Percentiles rank a stretch among this genome's conserved stretches.
These are phyloP conservation scores for Wickerhamomyces bovis DNA, from an alignment of 805 yeast genomes.

Conservation along the genomic window DNA sequence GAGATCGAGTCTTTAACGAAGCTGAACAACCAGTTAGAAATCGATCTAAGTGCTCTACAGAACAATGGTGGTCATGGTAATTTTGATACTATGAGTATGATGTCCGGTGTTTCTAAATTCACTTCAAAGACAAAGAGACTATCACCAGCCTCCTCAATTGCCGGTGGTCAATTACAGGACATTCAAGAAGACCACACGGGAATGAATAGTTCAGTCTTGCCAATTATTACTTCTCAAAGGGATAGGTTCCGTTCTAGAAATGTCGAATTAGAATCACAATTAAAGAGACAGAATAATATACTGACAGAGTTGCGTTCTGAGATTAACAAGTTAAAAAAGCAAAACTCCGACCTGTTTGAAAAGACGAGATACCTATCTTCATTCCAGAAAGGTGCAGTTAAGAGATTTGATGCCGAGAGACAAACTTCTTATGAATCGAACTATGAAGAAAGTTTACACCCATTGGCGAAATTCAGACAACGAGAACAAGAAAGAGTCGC, in stretches of 20 bases:
- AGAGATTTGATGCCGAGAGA: conserved; percentile 13
- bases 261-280: conserved; percentile 77
- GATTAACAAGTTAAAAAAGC: conserved; percentile 55
- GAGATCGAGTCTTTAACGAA: conserved; percentile 38
- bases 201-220: conserved; percentile 42
- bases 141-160: conserved; percentile 49
- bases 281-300: conserved; percentile 48
- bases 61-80: conserved; percentile 16
- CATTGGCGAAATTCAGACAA: conserved; percentile 75
- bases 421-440: conserved; percentile 40
- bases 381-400: conserved; percentile 25
- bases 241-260: conserved; percentile 86
- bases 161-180: conserved; percentile 36
- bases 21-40: conserved; percentile 61
- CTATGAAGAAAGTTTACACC: conserved; percentile 76
- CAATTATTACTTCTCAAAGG: conserved; percentile 90
- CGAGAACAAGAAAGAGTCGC: conserved; percentile 71
- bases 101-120: conserved; percentile 42
- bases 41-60: conserved; percentile 60
- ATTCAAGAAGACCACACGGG: conserved; percentile 6
- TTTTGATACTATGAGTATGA: conserved; percentile 55
- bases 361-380: conserved; percentile 63
- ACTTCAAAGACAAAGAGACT: conserved; percentile 31
- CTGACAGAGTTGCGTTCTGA: conserved; percentile 61
- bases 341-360: conserved; percentile 76